These are phyloP conservation scores for Yarrowia osloensis DNA, from an alignment of 805 yeast genomes.

Conservation along the genomic window DNA sequence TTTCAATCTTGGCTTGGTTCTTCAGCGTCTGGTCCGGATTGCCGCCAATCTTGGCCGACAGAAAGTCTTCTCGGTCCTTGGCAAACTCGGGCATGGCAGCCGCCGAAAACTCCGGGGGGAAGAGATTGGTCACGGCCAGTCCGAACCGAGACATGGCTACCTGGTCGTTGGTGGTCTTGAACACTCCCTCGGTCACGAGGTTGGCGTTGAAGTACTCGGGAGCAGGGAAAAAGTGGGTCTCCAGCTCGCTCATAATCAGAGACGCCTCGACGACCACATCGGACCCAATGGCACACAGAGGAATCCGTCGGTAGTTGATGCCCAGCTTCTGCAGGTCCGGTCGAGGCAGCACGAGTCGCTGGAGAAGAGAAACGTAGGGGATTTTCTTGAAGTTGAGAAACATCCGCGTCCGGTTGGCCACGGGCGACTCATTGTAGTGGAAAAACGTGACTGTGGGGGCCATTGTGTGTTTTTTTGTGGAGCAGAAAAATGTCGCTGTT, in stretches of 20 bases:
- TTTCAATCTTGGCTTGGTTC: constrained; percentile 25
- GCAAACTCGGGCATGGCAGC: constrained; percentile 10
- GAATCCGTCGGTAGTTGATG: constrained; percentile 27
- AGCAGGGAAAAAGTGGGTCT: constrained; percentile 24
- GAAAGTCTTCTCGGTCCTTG: constrained; percentile 23
- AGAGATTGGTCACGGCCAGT: neutral
- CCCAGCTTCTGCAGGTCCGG: constrained; percentile 25
- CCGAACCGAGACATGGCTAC: constrained; percentile 10
- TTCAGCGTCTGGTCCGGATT: neutral
- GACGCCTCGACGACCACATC: constrained; percentile 22
- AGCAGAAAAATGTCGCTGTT: too few relatives aligned
- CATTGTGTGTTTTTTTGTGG: neutral
- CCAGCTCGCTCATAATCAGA: constrained; percentile 24
- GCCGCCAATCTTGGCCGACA: constrained; percentile 1
- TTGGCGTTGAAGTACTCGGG: constrained; percentile 20
- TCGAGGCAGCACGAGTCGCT: constrained; percentile 15
- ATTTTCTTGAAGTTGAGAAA: constrained; percentile 28
- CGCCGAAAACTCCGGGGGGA: constrained; percentile 18
- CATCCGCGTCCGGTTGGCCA: constrained; percentile 24
- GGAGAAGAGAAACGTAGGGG: neutral
- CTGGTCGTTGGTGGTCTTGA: constrained; percentile 26
- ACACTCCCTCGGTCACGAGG: constrained; percentile 6
- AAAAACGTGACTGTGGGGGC: constrained; percentile 15
- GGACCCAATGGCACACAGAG: constrained; percentile 26
- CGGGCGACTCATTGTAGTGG: constrained; percentile 29